phyloP scores from a whole-genome alignment of 2,329 filamentous ascomycete genomes.

The Claviceps spartinae region DNA sequence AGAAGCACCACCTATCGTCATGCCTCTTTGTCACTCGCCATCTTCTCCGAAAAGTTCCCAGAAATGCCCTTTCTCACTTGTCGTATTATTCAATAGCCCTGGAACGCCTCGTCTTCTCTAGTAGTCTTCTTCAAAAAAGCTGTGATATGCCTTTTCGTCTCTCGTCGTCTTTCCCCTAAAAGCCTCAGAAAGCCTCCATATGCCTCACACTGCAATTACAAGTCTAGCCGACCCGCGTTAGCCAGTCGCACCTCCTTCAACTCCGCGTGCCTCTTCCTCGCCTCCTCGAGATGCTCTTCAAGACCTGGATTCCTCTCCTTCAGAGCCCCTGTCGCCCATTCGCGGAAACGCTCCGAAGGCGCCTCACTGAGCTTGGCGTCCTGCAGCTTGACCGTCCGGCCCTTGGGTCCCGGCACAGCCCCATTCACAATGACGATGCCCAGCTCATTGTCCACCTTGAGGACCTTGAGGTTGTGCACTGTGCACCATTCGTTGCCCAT shows the following conservation, averaged over 20 bases:
- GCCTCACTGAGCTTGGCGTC: slow-evolving; percentile 77
- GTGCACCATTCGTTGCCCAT: slow-evolving; percentile 89
- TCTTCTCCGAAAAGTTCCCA: too few species aligned
- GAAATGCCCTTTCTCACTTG: too few species aligned
- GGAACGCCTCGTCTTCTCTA: too few species aligned
- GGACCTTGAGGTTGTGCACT: slow-evolving; percentile 77
- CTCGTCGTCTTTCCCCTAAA: too few species aligned
- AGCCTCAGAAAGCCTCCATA: background rate
- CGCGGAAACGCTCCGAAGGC: slow-evolving; percentile 34
- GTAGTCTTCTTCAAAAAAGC: too few species aligned
- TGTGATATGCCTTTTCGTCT: too few species aligned
- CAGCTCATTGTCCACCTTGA: slow-evolving; percentile 76
- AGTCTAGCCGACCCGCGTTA: slow-evolving; percentile 9
- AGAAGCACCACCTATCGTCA: too few species aligned
- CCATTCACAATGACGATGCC: slow-evolving; percentile 84
- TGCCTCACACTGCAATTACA: slow-evolving; percentile 9
- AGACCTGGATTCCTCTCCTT: slow-evolving; percentile 34
- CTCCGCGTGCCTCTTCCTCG: slow-evolving; percentile 36
- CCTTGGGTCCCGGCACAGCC: slow-evolving; percentile 76
- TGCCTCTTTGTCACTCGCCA: too few species aligned
- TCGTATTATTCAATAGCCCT: too few species aligned
- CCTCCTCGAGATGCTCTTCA: slow-evolving; percentile 31
- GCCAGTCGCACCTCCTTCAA: slow-evolving; percentile 35
- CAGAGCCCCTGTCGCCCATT: slow-evolving; percentile 29
- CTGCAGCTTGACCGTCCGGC: slow-evolving; percentile 69